These are phyloP conservation scores for Magnusiomyces fungicola DNA, from an alignment of 1,139 yeast genomes.

Conservation along the genomic window DNA sequence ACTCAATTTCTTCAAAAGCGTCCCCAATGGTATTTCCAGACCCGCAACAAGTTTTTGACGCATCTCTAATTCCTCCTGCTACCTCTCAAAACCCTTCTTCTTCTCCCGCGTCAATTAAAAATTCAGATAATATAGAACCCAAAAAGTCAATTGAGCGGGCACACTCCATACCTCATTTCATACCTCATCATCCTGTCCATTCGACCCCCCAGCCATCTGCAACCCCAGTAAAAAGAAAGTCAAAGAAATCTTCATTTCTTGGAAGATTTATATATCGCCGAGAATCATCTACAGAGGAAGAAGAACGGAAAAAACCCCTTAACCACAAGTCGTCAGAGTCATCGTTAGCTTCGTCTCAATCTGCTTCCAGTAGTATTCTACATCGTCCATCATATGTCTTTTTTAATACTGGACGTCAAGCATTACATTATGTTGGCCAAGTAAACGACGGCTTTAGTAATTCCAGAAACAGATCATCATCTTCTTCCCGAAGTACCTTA, in stretches of 20 bases:
- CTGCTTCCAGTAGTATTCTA: slow-evolving; percentile 6
- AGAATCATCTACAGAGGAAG: slow-evolving; percentile 21
- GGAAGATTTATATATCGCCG: slow-evolving; percentile 23
- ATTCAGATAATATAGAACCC: no score
- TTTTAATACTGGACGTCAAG: slow-evolving; percentile 14
- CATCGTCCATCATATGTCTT: slow-evolving; percentile 10
- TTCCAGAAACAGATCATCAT: no score
- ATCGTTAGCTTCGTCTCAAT: slow-evolving; percentile 2
- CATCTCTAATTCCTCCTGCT: slow-evolving; percentile 3
- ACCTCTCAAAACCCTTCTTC: slow-evolving; percentile 3
- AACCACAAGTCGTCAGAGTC: background rate
- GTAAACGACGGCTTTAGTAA: no score
- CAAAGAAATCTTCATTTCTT: slow-evolving; percentile 20
- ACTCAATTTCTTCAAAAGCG: slow-evolving; percentile 4
- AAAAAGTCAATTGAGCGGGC: no score
- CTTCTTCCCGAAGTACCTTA: no score
- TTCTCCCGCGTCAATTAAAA: slow-evolving; percentile 5
- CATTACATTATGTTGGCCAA: slow-evolving; percentile 1
- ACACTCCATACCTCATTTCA: background rate
- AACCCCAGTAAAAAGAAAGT: slow-evolving; percentile 8
- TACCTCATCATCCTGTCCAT: background rate
- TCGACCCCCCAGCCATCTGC: background rate
- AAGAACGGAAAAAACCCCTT: slow-evolving; percentile 1
- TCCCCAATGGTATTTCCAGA: slow-evolving; percentile 15
- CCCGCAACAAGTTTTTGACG: slow-evolving; percentile 11